Evolutionary conservation across 2,329 filamentous ascomycete genomes (phyloP), one percentile per base, ranked within the genome.

Genomic region (Clonostachys chloroleuca): DNA sequence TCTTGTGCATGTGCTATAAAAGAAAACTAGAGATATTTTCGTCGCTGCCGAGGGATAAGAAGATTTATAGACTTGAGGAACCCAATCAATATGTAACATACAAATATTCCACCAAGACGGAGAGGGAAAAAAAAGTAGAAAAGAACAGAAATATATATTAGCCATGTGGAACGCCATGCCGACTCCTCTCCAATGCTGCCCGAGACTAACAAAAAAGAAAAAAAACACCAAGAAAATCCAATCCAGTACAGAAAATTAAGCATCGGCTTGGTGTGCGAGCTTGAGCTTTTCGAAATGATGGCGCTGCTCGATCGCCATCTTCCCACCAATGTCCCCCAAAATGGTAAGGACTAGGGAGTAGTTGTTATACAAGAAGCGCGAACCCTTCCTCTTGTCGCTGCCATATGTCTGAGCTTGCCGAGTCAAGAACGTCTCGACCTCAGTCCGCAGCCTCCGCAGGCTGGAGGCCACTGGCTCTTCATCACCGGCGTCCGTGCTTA

Each of bases 301-400:
- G 66, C 85, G 84, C 64, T 92, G 84, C 59, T 96, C 91, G 20
- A 73, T 70, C 2, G 87, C 81, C 59, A 92, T 64, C 63, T 88
- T 89, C 5, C 89, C 89, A 12, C 78, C 75, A 5, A 82, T 78
- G 57, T 92, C 87, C 59, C 87, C 83, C 53, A 99, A 87, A 52
- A 99, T 96, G 12, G 94, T 96, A 58, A 90, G 75, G n/a, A 99
- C 81, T 53, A 99, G 74, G 46, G 89, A 95, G 66, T 95, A 97
- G 65, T 99, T 99, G 63, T 97, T 99, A 62, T 88, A 94, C 58
- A 99, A 66, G 61, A 97, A 97, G 41, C 94, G 77, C 55, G 92
- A 87, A 54, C 86, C 78, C 69, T 95, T 95, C 61, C 89, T 81
- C 52, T 81, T 77, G 59, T 96, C 92, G 2, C 77, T 69, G 17